Evolutionary conservation across 2,329 filamentous ascomycete genomes (phyloP), one percentile per base, ranked within the genome.

Genomic region (Lecanoromycetidae sp.): DNA sequence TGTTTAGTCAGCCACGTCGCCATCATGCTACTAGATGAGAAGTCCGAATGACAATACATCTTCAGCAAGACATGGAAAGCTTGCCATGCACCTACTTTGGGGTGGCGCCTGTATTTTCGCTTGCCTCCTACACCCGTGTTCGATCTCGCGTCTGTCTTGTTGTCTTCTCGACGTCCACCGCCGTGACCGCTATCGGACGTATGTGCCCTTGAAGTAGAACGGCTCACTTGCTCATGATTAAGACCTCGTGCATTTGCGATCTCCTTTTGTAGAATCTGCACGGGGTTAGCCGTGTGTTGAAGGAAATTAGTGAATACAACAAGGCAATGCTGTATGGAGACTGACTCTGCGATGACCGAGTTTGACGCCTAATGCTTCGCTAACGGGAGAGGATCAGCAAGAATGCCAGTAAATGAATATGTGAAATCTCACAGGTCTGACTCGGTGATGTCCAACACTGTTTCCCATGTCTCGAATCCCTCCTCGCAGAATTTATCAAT

Each of bases 401-500:
- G n/a, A n/a, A 29, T n/a, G 17, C 32, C 7, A 12, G 17, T 25
- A 2, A 25, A 17, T 10, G 30, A 1, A 15, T 9, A 6, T 26
- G 32, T 19, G 23, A 10, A 17, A 15, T 17, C 49, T 5, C 52
- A 53, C 83, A 91, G 71, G 58, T 91, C 85, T 23, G 82, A 85
- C 63, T 91, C 85, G 51, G 85, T 87, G 44, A 91, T 87, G 60
- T 90, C 85, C 42, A 87, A 70, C 46, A 90, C 80, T 1, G 81
- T 87, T 26, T 87, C 82, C 85, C 85, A 90, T 10, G 80, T 79
- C 62, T 91, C 85, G 62, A 91, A 91, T 2, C 85, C 85, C 64
- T 91, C 84, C 42, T 84, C 77, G 32, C 84, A 61, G 57, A 91
- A 85, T 45, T 70, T 66, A 54, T 80, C 72, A 51, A 84, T 74